phyloP scores from a whole-genome alignment of 768 basidiomycete genomes.

The Rickenella mellea region DNA sequence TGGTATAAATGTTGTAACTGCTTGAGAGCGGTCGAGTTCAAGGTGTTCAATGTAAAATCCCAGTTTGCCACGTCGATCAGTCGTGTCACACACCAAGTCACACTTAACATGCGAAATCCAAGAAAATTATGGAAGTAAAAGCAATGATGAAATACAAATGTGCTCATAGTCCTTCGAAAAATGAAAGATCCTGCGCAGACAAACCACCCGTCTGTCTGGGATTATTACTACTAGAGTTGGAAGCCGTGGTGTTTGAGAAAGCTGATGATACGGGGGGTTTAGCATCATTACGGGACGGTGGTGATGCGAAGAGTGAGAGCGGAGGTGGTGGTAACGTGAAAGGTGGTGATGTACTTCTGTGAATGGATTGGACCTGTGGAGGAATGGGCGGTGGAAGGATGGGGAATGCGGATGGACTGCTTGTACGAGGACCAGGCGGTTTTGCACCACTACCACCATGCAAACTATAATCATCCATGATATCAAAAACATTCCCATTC shows the following conservation, averaged over 20 bases:
- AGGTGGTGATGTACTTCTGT: neutral
- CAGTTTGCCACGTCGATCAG: neutral
- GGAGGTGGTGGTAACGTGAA: neutral
- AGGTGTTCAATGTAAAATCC: neutral
- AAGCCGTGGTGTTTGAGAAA: slow-evolving; percentile 2
- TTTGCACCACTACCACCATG: too few species aligned
- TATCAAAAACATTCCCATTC: too few species aligned
- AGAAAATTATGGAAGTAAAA: slow-evolving; percentile 1
- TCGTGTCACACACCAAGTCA: neutral
- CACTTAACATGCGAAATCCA: neutral
- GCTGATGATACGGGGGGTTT: slow-evolving; percentile 10
- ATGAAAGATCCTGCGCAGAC: slow-evolving; percentile 78
- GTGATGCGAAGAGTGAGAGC: neutral
- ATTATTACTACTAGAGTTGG: slow-evolving; percentile 13
- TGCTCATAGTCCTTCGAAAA: slow-evolving; percentile 67
- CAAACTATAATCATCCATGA: too few species aligned
- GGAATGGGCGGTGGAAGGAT: neutral
- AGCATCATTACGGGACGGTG: neutral
- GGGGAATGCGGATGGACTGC: neutral
- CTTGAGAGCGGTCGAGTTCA: neutral
- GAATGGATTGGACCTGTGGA: neutral
- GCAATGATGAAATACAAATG: neutral
- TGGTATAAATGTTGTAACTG: slow-evolving; percentile 11
- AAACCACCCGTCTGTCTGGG: slow-evolving; percentile 39
- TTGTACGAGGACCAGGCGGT: too few species aligned